phyloP scores from a whole-genome alignment of 768 basidiomycete species.

The Pisolithus sp. region DNA sequence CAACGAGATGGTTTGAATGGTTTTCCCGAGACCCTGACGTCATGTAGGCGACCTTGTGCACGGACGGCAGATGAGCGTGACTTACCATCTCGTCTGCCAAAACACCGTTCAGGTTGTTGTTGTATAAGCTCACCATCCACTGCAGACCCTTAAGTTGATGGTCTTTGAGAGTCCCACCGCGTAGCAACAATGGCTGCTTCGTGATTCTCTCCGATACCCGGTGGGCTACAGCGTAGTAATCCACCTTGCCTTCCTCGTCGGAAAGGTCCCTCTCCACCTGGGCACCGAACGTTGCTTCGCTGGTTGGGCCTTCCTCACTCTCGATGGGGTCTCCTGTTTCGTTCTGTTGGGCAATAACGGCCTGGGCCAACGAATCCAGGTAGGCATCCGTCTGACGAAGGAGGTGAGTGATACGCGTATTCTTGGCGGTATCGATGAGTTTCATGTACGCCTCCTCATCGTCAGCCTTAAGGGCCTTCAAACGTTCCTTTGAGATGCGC shows the following conservation, averaged over 20 bases:
- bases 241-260: conserved; percentile 69
- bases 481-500: conserved; percentile 92
- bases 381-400: conserved; percentile 91
- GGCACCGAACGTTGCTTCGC: conserved; percentile 89
- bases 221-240: conserved; percentile 96
- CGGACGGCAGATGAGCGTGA: conserved; percentile 2
- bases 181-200: conserved; percentile 63
- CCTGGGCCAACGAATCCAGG: conserved; percentile 91
- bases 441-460: conserved; percentile 99
- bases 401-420: conserved; percentile 96
- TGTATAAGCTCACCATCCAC: conserved; percentile 98
- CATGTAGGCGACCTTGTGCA: background rate
- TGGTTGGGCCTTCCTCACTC: conserved; percentile 65
- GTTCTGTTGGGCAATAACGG: conserved; percentile 87
- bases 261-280: conserved; percentile 55
- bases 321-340: conserved; percentile 55
- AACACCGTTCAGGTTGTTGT: conserved; percentile 93
- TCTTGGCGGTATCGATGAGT: conserved; percentile 97
- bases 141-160: conserved; percentile 94
- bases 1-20: conserved; percentile 92
- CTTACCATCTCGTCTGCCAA: conserved; percentile 89
- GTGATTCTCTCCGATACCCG: conserved; percentile 81
- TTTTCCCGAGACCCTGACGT: conserved; percentile 87
- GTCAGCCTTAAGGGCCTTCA: conserved; percentile 94
- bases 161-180: conserved; percentile 89